Base-by-base conservation (phyloP, 768 basidiomycete genomes). In the Trametes maxima region DNA sequence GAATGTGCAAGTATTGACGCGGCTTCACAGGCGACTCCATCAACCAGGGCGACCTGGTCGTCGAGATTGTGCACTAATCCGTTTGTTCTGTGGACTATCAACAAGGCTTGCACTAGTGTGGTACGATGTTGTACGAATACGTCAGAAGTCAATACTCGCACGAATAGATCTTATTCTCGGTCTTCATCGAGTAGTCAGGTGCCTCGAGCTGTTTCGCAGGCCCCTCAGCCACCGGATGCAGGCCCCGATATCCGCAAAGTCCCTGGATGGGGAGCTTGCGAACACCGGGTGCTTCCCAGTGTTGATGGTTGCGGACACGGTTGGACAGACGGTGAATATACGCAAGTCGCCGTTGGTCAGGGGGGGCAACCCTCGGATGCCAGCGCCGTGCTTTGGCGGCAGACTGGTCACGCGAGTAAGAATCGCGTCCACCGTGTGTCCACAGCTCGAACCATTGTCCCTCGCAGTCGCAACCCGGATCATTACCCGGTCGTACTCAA, bases 11-110 rank as follows among this genome's bases (percentile, higher is more conserved):
- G 44, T 64, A 21, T 69, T 59, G 25, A 45, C 52, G 16, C 28
- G 24, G 24, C 39, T 25, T 60, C 24, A 54, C 55, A 92, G 90
- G 92, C 65, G 97, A 99, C 75, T 95, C 93, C 25, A 92, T 98
- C 79, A 90, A 88, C 74, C 93, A 95, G 76, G 95, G 95, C 48
- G 95, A 98, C 74, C 79, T 97, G 71, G 85, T 86, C 25, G 89
- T 92, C 56, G 95, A 95, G 77, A 95, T 97, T 68, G 85, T 87
- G 53, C 89, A 91, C 70, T 89, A 67, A 78, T 39, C 37, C 40
- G 33, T 50, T 50, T 19, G 44, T 51, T 53, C 49, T 28, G 42
- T 42, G 47, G 24, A 43, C 63, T 37, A 60, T 42, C 24, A 37
- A 13, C 14, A 40, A n/a, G 14, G 14, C 44, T 40, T 17, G 37